Percentiles rank a stretch among this genome's conserved stretches.
Evolutionary conservation across 1,139 yeast genomes (phyloP).

Genomic region (Kodamaea alishanica): DNA sequence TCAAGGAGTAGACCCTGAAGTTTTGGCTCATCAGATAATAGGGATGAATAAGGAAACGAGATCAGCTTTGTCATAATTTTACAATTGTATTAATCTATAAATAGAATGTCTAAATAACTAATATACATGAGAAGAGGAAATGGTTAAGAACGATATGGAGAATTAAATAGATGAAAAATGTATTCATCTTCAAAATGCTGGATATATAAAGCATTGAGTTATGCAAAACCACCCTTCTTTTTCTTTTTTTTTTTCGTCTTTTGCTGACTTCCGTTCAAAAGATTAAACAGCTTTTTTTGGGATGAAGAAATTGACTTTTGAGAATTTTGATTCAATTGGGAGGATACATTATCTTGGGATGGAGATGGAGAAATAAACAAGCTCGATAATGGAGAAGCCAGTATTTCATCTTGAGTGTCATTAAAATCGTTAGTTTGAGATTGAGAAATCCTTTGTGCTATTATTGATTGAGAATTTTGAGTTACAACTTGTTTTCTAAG

Average conservation of each 20-base stretch:
- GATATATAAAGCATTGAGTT: constrained; percentile 5
- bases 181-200: constrained; percentile 1
- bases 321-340: constrained; percentile 5
- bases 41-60: constrained; percentile 28
- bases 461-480: no score
- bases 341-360: neutral
- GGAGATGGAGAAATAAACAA: no score
- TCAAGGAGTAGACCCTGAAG: constrained; percentile 36
- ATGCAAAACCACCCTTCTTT: constrained; percentile 32
- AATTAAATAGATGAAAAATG: constrained; percentile 1
- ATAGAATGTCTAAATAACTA: neutral
- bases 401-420: no score
- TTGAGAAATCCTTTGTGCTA: no score
- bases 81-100: neutral
- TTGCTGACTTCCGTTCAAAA: constrained; percentile 9
- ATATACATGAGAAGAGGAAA: neutral
- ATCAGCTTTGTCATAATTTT: constrained; percentile 11
- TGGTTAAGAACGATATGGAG: no score
- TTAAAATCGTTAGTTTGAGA: no score
- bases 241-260: constrained; percentile 22
- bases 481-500: neutral
- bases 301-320: constrained; percentile 9
- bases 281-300: constrained; percentile 2
- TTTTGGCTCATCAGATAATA: constrained; percentile 26
- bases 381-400: no score